Evolutionary conservation across 164 flowering plant species (phyloP).

Genomic region (Cinnamomum micranthum): DNA sequence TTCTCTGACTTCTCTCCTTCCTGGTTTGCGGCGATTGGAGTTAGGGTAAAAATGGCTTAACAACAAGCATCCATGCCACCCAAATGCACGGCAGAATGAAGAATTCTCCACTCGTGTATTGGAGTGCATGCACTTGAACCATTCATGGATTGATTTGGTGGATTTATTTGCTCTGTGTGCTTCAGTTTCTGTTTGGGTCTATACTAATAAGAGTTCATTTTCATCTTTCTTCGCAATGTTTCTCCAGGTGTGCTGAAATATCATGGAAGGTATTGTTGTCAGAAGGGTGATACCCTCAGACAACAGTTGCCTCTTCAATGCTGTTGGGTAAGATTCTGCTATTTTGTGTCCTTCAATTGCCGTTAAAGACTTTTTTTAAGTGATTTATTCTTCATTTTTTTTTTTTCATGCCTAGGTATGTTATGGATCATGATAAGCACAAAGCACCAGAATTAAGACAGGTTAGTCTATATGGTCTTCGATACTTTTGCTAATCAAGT

Average conservation of each 20-base stretch:
- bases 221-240: not conserved
- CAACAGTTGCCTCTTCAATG: constrained; percentile 97
- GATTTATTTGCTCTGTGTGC: too few relatives aligned
- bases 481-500: not conserved
- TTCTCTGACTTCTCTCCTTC: too few relatives aligned
- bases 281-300: constrained; percentile 96
- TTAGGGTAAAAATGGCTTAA: too few relatives aligned
- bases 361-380: not conserved
- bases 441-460: constrained; percentile 87
- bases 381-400: not conserved
- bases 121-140: too few relatives aligned
- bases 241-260: constrained; percentile 5
- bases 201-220: too few relatives aligned
- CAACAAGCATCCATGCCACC: too few relatives aligned
- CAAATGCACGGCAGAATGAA: too few relatives aligned
- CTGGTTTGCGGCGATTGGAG: too few relatives aligned
- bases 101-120: too few relatives aligned
- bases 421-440: constrained; percentile 83
- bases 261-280: constrained; percentile 76
- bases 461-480: constrained; percentile 33
- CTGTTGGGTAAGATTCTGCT: constrained; percentile 64
- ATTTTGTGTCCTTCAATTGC: not conserved
- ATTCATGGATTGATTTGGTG: too few relatives aligned
- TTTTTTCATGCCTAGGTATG: constrained; percentile 51
- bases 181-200: too few relatives aligned